phyloP scores from a whole-genome alignment of 257 asterid species.

The Solanum etuberosum region DNA sequence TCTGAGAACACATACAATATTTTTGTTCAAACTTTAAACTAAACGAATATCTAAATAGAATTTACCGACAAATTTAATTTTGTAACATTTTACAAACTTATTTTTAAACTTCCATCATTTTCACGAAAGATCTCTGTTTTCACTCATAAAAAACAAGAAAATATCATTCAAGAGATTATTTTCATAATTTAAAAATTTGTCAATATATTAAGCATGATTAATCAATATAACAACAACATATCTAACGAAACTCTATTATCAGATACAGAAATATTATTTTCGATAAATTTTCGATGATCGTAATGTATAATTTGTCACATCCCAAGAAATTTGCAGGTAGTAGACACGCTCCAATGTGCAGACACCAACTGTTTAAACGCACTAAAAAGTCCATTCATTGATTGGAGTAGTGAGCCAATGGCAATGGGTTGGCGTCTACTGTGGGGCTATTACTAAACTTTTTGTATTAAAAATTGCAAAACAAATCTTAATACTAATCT shows the following conservation, averaged over 20 bases:
- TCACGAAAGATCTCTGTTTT: too few species aligned
- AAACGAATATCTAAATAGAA: not conserved
- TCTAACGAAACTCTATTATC: too few species aligned
- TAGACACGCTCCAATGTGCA: slow-evolving; percentile 37
- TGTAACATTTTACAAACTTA: not conserved
- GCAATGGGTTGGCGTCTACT: slow-evolving; percentile 15
- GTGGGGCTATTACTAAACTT: slow-evolving; percentile 5
- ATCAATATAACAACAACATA: too few species aligned
- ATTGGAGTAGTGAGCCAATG: slow-evolving; percentile 23
- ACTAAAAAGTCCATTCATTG: slow-evolving; percentile 36
- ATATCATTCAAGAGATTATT: not conserved
- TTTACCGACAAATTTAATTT: not conserved
- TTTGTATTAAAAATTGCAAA: not conserved
- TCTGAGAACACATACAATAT: not conserved
- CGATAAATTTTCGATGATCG: rapidly evolving
- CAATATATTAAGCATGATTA: not conserved
- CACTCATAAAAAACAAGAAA: not conserved
- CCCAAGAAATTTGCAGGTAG: slow-evolving; percentile 21
- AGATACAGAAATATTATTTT: too few species aligned
- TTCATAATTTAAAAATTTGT: not conserved
- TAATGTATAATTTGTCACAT: not conserved
- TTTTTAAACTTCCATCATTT: not conserved
- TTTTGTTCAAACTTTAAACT: not conserved
- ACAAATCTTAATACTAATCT: not conserved
- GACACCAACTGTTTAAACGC: slow-evolving; percentile 38